Base-by-base conservation (phyloP, 225 moss, liverwort and hornwort genomes). In the Rhytidiadelphus loreus region DNA sequence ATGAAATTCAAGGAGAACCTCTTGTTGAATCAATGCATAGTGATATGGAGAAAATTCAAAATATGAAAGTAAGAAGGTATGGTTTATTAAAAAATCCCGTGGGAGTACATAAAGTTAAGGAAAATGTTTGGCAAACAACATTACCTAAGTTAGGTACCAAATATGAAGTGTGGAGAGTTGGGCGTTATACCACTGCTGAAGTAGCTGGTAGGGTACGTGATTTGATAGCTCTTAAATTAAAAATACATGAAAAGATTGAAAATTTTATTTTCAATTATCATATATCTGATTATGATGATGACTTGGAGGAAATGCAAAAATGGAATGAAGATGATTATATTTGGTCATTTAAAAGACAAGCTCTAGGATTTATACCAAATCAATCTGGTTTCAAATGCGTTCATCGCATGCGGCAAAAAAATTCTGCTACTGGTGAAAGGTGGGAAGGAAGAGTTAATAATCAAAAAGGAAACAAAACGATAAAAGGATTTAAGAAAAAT, bases 311-410 rank as follows among this genome's bases (percentile, higher is more conserved):
- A 79, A 91, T 91, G 89, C 0, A 87, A 80, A 89, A 86, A 15
- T 89, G 79, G 91, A 91, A 74, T 80, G 83, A 84, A 11, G 19
- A 20, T 26, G 86, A 91, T 89, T 91, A 83, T 30, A 22, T 91
- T 29, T 91, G 89, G 91, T 73, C 58, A 52, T 50, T 86, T 5
- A 83, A 58, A 22, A 83, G 86, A 43, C 65, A 66, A 72, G 39
- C 79, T 35, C 0, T 28, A 11, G 16, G 7, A 65, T 86, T 91
- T 29, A 8, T 8, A 64, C 6, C 2, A 53, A 7, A 2, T 37
- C 1, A 41, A 58, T 71, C 58, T 16, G 73, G 79, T 50, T 79
- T 71, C 7, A 91, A 83, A 73, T 41, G 52, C 0, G 85, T 90
- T 59, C 12, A 46, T 46, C 13, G 2, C 1, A 39, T 28, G 19